These are phyloP conservation scores for Candida arabinofermentans DNA, from an alignment of 805 yeast species.

Conservation along the genomic window DNA sequence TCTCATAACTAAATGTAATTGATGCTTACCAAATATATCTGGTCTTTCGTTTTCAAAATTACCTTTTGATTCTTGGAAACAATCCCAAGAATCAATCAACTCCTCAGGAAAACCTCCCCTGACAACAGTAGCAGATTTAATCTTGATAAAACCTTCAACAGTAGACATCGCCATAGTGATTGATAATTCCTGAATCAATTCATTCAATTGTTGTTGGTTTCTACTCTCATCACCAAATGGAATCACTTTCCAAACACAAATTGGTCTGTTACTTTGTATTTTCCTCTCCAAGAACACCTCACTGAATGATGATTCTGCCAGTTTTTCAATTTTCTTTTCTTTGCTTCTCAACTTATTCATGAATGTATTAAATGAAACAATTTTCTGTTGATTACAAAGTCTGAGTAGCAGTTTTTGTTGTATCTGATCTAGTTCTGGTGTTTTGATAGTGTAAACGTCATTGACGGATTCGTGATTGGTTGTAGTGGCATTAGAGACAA, in stretches of 20 bases:
- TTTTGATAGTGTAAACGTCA: constrained; percentile 27
- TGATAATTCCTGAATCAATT: constrained; percentile 44
- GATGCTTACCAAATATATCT: constrained; percentile 30
- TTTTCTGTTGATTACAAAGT: constrained; percentile 32
- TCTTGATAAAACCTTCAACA: constrained; percentile 41
- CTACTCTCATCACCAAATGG: constrained; percentile 46
- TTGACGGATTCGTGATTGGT: constrained; percentile 7
- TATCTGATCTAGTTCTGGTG: constrained; percentile 30
- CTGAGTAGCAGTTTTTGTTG: constrained; percentile 32
- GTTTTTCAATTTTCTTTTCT: constrained; percentile 30
- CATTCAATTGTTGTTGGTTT: constrained; percentile 39
- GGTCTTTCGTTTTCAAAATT: constrained; percentile 34
- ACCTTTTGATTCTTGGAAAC: constrained; percentile 19
- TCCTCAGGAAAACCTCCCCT: constrained; percentile 40
- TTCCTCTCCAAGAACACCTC: constrained; percentile 38
- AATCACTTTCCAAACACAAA: constrained; percentile 43
- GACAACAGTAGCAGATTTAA: constrained; percentile 43
- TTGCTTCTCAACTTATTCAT: constrained; percentile 17
- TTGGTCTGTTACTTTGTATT: constrained; percentile 19
- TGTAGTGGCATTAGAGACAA: constrained; percentile 13
- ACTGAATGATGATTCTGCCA: constrained; percentile 45
- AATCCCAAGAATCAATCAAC: constrained; percentile 44
- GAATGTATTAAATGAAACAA: constrained; percentile 31
- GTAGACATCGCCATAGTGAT: constrained; percentile 38
- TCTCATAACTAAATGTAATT: constrained; percentile 34